Conservation (phyloP, 163 green algal genomes). For the Volvox carteri region DNA sequence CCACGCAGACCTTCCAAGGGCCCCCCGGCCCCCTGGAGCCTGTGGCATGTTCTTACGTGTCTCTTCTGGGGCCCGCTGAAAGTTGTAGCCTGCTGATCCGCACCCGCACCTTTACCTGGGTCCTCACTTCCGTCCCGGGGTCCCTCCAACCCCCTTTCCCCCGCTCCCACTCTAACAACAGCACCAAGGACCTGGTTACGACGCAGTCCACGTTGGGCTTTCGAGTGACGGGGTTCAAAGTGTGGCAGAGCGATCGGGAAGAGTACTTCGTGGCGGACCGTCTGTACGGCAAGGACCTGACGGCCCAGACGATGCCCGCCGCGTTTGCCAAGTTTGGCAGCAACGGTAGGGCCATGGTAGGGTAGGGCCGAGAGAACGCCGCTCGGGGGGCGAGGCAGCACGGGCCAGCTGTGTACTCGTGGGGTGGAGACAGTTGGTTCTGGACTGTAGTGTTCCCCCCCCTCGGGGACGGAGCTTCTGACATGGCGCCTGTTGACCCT, state of each 20-base stretch:
- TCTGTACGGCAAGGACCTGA: slow-evolving; percentile 87
- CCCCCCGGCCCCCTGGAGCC: too few relatives aligned
- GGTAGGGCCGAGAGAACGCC: background rate
- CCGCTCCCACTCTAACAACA: too few relatives aligned
- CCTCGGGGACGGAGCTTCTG: too few relatives aligned
- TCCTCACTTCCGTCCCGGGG: background rate
- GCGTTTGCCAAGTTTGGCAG: slow-evolving; percentile 81
- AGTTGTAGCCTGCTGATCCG: too few relatives aligned
- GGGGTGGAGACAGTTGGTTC: too few relatives aligned
- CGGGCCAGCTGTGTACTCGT: too few relatives aligned
- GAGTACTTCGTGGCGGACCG: slow-evolving; percentile 69
- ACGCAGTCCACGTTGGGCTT: slow-evolving; percentile 85
- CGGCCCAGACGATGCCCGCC: slow-evolving; percentile 71
- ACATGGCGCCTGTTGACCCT: too few relatives aligned
- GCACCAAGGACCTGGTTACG: slow-evolving; percentile 84
- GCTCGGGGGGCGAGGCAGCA: too few relatives aligned
- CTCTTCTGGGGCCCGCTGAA: too few relatives aligned
- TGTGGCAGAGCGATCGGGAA: slow-evolving; percentile 64
- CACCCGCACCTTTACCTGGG: too few relatives aligned
- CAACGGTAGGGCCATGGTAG: slow-evolving; percentile 72
- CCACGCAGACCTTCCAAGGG: too few relatives aligned
- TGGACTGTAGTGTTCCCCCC: background rate
- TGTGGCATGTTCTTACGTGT: too few relatives aligned
- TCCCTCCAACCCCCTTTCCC: background rate
- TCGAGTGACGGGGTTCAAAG: slow-evolving; percentile 89